A percentile compares a stretch with the other conserved stretches of the same genome.
phyloP scores from a whole-genome alignment of 768 basidiomycete genomes.

The Tricholoma sp. region DNA sequence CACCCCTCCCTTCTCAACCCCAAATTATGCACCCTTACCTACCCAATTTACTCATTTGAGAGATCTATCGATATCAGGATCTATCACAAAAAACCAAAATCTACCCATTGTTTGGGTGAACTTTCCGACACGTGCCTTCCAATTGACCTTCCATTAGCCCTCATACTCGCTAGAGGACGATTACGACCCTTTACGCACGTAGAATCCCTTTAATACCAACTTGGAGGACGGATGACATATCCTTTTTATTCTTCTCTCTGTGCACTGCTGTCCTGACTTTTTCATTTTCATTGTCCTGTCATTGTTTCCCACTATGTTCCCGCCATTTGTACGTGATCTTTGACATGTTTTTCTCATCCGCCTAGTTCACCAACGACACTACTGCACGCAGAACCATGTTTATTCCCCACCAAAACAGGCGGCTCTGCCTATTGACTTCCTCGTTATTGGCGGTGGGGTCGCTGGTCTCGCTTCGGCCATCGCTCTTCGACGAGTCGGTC shows the following conservation, averaged over 20 bases:
- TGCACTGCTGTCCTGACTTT: background rate
- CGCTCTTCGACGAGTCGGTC: conserved; percentile 48
- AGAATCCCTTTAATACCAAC: background rate
- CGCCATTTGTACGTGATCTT: background rate
- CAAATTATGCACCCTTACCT: background rate
- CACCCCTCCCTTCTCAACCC: background rate
- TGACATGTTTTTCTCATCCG: background rate
- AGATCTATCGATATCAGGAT: background rate
- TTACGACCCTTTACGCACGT: background rate
- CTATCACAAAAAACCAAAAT: background rate
- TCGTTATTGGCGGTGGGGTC: conserved; percentile 40
- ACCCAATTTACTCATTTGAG: too few species aligned
- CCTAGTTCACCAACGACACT: background rate
- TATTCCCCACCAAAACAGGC: conserved; percentile 13
- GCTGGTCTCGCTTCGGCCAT: conserved; percentile 52
- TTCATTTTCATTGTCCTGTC: background rate
- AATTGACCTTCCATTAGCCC: conserved; percentile 1
- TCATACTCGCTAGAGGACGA: background rate
- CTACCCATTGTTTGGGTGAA: background rate
- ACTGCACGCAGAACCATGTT: background rate
- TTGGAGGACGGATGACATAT: background rate
- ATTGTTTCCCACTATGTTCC: background rate
- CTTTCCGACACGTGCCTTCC: conserved; percentile 1
- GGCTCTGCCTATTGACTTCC: conserved; percentile 23
- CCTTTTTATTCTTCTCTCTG: background rate